Conservation (phyloP, 164 flowering plant genomes). For the Paratinospora sagittata region DNA sequence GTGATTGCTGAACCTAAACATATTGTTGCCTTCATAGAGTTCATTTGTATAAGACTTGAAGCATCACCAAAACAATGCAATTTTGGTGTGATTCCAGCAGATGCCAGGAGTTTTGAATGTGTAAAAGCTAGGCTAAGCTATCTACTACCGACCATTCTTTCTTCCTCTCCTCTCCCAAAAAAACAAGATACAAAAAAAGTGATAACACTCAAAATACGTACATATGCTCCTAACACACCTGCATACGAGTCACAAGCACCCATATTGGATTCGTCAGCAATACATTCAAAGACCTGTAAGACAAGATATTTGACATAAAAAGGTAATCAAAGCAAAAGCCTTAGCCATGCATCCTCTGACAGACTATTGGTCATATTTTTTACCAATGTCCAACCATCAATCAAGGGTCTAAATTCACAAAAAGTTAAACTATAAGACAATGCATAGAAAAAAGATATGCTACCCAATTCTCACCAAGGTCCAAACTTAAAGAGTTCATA, state of each 20-base stretch:
- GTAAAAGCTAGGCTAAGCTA: no score
- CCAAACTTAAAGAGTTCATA: neutral
- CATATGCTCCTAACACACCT: slow-evolving; percentile 34
- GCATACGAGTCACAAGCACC: slow-evolving; percentile 91
- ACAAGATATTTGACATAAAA: slow-evolving; percentile 3
- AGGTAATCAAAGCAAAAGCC: neutral
- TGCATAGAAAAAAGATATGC: neutral
- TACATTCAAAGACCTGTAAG: slow-evolving; percentile 66
- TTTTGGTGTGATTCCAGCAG: no score
- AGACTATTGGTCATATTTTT: neutral
- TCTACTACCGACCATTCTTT: no score
- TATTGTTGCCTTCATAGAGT: neutral
- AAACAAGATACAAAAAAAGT: neutral
- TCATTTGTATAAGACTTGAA: neutral
- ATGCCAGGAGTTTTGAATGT: no score
- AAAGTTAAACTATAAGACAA: no score
- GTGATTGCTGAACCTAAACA: neutral
- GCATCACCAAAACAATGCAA: no score
- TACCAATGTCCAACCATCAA: neutral
- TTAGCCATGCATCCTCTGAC: neutral
- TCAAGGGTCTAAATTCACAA: no score
- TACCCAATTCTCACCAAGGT: neutral
- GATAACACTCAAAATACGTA: neutral
- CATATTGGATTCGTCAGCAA: slow-evolving; percentile 76
- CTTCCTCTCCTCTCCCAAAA: neutral